Evolutionary conservation across 768 basidiomycete species (phyloP).

Genomic region (Tulasnella sp.): DNA sequence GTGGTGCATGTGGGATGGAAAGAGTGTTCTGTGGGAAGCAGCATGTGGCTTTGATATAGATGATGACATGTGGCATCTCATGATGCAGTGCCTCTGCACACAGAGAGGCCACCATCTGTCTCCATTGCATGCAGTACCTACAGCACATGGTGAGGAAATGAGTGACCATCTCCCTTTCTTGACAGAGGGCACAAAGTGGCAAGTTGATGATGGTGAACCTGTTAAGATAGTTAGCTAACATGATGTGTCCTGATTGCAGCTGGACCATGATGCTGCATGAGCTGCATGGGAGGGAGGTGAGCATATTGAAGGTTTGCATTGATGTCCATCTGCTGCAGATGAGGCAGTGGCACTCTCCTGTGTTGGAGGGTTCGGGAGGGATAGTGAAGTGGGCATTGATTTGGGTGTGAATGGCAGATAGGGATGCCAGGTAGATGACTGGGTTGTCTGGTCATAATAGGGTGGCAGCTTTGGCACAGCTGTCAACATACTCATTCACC

Average conservation of each 20-base stretch:
- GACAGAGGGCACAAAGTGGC: constrained; percentile 8
- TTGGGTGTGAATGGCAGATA: background rate
- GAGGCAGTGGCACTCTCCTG: background rate
- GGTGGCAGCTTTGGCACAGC: background rate
- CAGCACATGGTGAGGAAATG: constrained; percentile 17
- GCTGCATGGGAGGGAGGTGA: constrained; percentile 5
- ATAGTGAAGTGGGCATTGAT: background rate
- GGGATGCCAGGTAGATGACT: background rate
- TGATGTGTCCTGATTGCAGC: constrained; percentile 17
- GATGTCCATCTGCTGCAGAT: background rate
- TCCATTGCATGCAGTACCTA: background rate
- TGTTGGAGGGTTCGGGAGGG: background rate
- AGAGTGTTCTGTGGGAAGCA: constrained; percentile 16
- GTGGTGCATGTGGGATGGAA: no score
- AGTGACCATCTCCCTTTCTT: constrained; percentile 8
- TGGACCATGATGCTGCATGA: constrained; percentile 17
- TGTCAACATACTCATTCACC: constrained; percentile 13
- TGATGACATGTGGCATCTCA: constrained; percentile 5
- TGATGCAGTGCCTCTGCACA: background rate
- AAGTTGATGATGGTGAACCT: constrained; percentile 3
- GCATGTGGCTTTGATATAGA: background rate
- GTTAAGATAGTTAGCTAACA: constrained; percentile 14
- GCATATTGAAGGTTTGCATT: background rate
- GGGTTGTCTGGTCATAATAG: background rate
- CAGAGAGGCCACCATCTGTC: background rate